Percentiles rank a stretch among this genome's conserved stretches.
Conservation (phyloP, 345 rosid genomes). For the Linum tenue region DNA sequence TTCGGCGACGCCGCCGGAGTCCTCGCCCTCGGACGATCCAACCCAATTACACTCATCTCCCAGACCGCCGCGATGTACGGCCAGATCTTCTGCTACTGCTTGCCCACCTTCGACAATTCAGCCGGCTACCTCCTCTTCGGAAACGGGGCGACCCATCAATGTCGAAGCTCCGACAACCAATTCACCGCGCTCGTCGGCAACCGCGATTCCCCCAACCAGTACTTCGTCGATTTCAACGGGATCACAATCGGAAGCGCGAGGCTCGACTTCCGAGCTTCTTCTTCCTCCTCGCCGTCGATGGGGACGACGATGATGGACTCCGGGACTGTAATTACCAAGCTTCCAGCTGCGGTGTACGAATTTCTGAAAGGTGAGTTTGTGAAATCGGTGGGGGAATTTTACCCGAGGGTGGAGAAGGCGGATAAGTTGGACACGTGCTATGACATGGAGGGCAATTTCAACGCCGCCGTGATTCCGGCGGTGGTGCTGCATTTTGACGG, state of each 20-base stretch:
- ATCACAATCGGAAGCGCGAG: conserved; percentile 16
- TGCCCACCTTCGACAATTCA: conserved; percentile 14
- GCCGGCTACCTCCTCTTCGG: conserved; percentile 23
- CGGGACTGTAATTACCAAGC: conserved; percentile 18
- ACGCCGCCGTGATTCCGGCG: neutral
- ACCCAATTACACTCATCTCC: neutral
- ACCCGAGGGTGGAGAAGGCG: neutral
- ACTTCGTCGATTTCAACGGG: conserved; percentile 15
- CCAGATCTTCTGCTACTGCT: conserved; percentile 23
- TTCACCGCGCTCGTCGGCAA: conserved; percentile 4
- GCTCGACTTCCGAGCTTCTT: neutral
- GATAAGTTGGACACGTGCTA: conserved; percentile 16
- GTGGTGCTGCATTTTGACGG: conserved; percentile 12
- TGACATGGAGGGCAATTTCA: neutral
- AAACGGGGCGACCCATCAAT: conserved; percentile 1
- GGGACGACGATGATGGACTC: conserved; percentile 19
- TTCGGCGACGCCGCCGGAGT: conserved; percentile 12
- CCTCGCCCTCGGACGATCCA: conserved; percentile 11
- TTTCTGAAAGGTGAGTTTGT: conserved; percentile 9
- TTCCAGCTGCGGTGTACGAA: conserved; percentile 9
- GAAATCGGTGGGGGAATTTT: conserved; percentile 9
- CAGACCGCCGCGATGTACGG: conserved; percentile 5
- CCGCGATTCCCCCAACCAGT: neutral
- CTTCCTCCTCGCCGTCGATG: neutral
- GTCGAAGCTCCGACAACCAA: neutral